A percentile compares a stretch with the other conserved stretches of the same genome.
phyloP scores from a whole-genome alignment of 202 grass and related monocot species.

The Musa balbisiana region DNA sequence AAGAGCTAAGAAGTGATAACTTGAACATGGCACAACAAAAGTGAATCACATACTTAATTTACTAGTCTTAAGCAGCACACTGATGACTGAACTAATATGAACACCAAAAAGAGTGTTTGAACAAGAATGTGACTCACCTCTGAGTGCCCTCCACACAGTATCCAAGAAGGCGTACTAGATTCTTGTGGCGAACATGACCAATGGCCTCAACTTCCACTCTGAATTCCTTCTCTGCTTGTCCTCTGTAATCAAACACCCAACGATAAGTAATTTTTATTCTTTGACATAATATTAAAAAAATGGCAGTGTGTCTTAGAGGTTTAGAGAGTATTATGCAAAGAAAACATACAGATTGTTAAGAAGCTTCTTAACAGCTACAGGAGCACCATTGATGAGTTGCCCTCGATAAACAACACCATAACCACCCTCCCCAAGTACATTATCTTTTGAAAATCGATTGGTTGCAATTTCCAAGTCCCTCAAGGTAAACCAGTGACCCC shows the following conservation, averaged over 20 bases:
- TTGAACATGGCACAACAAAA: not conserved
- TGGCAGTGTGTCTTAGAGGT: not conserved
- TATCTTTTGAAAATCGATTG: slow-evolving; percentile 79
- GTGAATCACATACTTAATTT: not conserved
- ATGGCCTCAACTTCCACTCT: slow-evolving; percentile 99
- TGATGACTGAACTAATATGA: not conserved
- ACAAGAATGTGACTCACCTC: slow-evolving; percentile 42
- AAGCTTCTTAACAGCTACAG: slow-evolving; percentile 90
- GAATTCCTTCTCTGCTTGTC: slow-evolving; percentile 96
- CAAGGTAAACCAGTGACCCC: slow-evolving; percentile 98
- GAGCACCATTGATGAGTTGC: slow-evolving; percentile 70
- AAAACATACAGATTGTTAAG: slow-evolving; percentile 91
- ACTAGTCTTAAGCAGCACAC: not conserved
- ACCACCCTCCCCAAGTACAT: slow-evolving; percentile 87
- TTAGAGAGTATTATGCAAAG: not conserved
- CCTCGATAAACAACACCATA: slow-evolving; percentile 89
- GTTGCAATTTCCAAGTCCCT: slow-evolving; percentile 83
- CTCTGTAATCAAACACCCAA: slow-evolving; percentile 35
- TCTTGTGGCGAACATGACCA: slow-evolving; percentile 96
- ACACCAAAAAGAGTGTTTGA: not conserved
- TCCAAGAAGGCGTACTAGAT: slow-evolving; percentile 84
- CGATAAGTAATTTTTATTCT: not conserved
- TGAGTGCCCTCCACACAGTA: slow-evolving; percentile 95
- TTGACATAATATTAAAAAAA: not conserved
- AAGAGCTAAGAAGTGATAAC: not conserved